A percentile compares a stretch with the other conserved stretches of the same genome.
phyloP scores from a whole-genome alignment of 192 early-diverging fungal genomes.

The Coemansia sp. region DNA sequence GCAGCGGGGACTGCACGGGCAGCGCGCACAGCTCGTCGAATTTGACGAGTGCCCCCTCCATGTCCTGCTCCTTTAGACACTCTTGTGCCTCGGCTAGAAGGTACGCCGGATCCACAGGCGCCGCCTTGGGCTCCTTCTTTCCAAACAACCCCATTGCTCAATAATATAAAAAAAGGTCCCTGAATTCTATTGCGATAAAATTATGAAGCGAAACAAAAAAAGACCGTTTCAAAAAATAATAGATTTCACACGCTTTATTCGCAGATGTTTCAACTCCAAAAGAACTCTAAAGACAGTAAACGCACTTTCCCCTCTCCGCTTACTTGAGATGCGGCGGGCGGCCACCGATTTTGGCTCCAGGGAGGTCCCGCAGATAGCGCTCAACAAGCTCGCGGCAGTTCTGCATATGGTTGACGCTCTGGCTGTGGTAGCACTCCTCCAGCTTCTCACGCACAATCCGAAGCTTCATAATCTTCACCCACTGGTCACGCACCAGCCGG shows the following conservation, averaged over 20 bases:
- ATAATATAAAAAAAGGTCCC: not conserved
- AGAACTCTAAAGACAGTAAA: not conserved
- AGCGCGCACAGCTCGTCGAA: constrained; percentile 53
- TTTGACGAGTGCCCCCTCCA: constrained; percentile 44
- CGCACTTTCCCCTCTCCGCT: not conserved
- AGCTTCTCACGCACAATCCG: constrained; percentile 81
- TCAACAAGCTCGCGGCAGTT: constrained; percentile 84
- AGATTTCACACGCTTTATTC: not conserved
- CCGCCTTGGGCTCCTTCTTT: constrained; percentile 37
- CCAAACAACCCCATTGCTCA: constrained; percentile 26
- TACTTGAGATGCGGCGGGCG: constrained; percentile 41
- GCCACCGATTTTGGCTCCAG: constrained; percentile 43
- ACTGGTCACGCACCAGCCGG: constrained; percentile 79
- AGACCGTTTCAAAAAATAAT: not conserved
- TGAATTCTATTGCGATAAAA: too few relatives aligned
- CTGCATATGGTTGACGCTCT: constrained; percentile 92
- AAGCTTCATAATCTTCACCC: constrained; percentile 90
- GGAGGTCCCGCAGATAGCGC: constrained; percentile 70
- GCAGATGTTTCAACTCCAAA: not conserved
- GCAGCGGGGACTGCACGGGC: constrained; percentile 49
- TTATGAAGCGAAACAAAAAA: not conserved
- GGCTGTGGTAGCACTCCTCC: constrained; percentile 85
- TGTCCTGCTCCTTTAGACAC: constrained; percentile 42
- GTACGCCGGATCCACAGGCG: constrained; percentile 32
- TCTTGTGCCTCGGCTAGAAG: constrained; percentile 50